Base-by-base conservation (phyloP, 2,329 filamentous ascomycete genomes). In the Trichoderma breve region DNA sequence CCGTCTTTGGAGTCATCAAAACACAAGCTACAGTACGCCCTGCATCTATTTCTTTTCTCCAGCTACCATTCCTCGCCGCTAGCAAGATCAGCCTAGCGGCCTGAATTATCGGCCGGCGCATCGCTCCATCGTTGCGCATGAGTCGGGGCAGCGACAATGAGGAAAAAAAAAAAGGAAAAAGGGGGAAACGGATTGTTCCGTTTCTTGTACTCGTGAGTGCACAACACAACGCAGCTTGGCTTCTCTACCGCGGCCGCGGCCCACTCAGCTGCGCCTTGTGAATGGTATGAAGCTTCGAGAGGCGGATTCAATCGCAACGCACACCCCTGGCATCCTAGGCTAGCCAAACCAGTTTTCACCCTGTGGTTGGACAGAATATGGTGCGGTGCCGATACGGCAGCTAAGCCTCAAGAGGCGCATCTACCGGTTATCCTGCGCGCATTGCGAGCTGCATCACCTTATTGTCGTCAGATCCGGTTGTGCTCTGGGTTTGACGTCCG, bases 101-200 rank as follows among this genome's bases (percentile, higher is more conserved):
- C 53, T 69, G 53, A 69, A 69, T 34, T 34, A 32, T 60, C 65
- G 65, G 65, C 55, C 34, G 39, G 14, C 53, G 53, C 43, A 47
- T 58, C 53, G 24, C 18, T 58, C 63, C 47, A 21, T 67, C 24
- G 51, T 18, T 18, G 24, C n/a, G 65, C 53, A 69, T 26, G 65
- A 69, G 65, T 69, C 65, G 65, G 24, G 65, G 65, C 28, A 60
- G 21, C 57, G 43, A 51, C 43, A 21, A 24, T 12, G n/a, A 36
- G 7, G n/a, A 34, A n/a, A 36, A 36, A 26, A 32, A 32, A 43
- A 26, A 36, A n/a, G 43, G 21, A 15, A 55, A 36, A 51, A 60
- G 43, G 51, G 65, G 65, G 53, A 15, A 15, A 39, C 65, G 65
- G 65, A 69, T 47, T 69, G 12, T 60, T 69, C 65, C 65, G 65